Conservation (phyloP, 2,329 filamentous ascomycete species). For the Penicillium sp. region DNA sequence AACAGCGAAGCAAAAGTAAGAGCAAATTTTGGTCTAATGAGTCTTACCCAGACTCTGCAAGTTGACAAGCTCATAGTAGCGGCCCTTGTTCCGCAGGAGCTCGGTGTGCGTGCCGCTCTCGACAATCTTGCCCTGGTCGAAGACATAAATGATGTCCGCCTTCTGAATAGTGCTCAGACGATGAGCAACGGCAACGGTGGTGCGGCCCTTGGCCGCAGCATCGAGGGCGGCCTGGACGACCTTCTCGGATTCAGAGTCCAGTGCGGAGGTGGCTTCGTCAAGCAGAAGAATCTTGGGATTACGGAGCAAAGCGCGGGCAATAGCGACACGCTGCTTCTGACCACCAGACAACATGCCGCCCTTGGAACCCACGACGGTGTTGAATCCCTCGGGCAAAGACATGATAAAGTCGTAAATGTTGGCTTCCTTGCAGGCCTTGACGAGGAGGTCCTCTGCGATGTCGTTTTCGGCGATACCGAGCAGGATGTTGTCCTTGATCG, state of each 20-base stretch:
- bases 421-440: slow-evolving; percentile 77
- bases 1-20: slow-evolving; percentile 1
- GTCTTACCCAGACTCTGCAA: slow-evolving; percentile 68
- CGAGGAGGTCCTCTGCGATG: slow-evolving; percentile 65
- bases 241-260: slow-evolving; percentile 47
- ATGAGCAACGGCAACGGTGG: slow-evolving; percentile 92
- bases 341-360: slow-evolving; percentile 80
- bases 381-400: slow-evolving; percentile 77
- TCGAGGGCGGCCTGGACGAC: slow-evolving; percentile 66
- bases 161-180: slow-evolving; percentile 88
- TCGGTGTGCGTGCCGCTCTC: slow-evolving; percentile 76
- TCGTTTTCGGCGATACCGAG: slow-evolving; percentile 64
- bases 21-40: slow-evolving; percentile 15
- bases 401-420: slow-evolving; percentile 92
- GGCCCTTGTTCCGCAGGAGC: slow-evolving; percentile 62
- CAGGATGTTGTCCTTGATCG: slow-evolving; percentile 82
- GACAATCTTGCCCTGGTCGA: slow-evolving; percentile 79
- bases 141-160: slow-evolving; percentile 93
- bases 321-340: slow-evolving; percentile 91
- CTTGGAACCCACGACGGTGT: slow-evolving; percentile 80
- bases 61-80: slow-evolving; percentile 74
- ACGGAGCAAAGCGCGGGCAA: slow-evolving; percentile 84
- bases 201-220: slow-evolving; percentile 73
- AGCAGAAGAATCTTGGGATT: slow-evolving; percentile 81
- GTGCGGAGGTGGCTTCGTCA: slow-evolving; percentile 63